Evolutionary conservation across 2,329 filamentous ascomycete species (phyloP).

Genomic region (Ophiostoma montium): DNA sequence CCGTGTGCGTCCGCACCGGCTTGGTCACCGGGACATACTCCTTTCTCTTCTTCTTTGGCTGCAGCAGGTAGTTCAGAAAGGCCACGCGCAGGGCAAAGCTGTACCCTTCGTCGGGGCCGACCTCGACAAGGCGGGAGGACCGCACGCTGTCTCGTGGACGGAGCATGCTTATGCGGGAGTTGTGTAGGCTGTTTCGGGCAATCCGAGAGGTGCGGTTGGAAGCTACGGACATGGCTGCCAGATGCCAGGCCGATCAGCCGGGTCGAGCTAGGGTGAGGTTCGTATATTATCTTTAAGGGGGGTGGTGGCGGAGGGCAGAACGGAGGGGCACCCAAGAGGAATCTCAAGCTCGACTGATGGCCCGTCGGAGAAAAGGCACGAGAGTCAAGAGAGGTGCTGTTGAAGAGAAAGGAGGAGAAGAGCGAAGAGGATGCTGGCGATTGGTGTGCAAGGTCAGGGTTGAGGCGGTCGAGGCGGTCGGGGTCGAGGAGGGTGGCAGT

Average conservation of each 20-base stretch:
- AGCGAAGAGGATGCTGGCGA: not conserved
- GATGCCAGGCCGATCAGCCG: constrained; percentile 6
- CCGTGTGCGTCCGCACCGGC: constrained; percentile 7
- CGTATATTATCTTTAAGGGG: not conserved
- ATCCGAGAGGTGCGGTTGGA: constrained; percentile 33
- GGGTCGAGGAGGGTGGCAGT: not conserved
- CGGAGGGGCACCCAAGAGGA: not conserved
- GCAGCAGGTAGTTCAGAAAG: constrained; percentile 83
- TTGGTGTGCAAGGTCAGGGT: no score
- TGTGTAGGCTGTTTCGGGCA: constrained; percentile 31
- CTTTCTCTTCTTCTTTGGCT: constrained; percentile 77
- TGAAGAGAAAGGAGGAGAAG: not conserved
- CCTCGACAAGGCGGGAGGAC: constrained; percentile 24
- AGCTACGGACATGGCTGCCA: constrained; percentile 32
- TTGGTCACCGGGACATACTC: constrained; percentile 59
- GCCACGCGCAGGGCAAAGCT: constrained; percentile 81
- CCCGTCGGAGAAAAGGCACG: not conserved
- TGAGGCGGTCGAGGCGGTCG: not conserved
- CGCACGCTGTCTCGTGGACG: constrained; percentile 30
- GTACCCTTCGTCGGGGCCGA: constrained; percentile 70
- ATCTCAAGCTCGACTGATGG: no score
- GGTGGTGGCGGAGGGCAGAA: not conserved
- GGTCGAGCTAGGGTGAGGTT: not conserved
- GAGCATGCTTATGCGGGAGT: constrained; percentile 27
- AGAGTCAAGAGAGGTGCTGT: not conserved